phyloP scores from a whole-genome alignment of 1,284 basidiomycete species.

The Trametes versicolor region DNA sequence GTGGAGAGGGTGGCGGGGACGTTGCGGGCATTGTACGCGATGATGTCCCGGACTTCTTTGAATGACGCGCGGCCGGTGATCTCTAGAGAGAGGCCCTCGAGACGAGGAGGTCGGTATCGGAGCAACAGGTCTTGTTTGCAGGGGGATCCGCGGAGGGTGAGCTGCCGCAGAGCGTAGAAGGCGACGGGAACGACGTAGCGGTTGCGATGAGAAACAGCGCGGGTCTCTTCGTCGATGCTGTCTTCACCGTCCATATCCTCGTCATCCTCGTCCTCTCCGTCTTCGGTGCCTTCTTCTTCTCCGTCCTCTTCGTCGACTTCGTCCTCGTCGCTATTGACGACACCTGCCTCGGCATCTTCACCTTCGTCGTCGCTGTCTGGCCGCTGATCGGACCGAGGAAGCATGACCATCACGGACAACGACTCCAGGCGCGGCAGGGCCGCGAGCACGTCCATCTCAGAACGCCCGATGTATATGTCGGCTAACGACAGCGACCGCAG shows the following conservation, averaged over 20 bases:
- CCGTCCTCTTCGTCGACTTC: not conserved
- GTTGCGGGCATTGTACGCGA: not conserved
- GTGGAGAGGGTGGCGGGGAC: not conserved
- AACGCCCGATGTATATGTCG: not conserved
- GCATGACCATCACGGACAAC: not conserved
- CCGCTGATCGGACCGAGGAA: not conserved
- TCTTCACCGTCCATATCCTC: not conserved
- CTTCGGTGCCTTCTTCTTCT: not conserved
- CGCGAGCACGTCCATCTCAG: not conserved
- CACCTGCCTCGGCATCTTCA: not conserved
- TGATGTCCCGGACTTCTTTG: not conserved
- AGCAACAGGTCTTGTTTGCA: not conserved
- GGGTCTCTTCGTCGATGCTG: not conserved
- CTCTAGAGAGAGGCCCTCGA: not conserved
- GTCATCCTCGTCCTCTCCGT: not conserved
- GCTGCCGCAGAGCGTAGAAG: not conserved
- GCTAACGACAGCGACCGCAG: not conserved
- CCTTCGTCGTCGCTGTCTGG: not conserved
- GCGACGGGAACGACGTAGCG: not conserved
- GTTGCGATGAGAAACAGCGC: not conserved
- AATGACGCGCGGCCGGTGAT: not conserved
- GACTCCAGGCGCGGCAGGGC: not conserved
- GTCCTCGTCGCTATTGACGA: not conserved
- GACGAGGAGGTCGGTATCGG: not conserved
- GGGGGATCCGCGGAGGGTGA: not conserved